Percentiles rank a stretch among this genome's conserved stretches.
Evolutionary conservation across 176 grass and related monocot species (phyloP).

Genomic region (Thinopyrum elongatum): DNA sequence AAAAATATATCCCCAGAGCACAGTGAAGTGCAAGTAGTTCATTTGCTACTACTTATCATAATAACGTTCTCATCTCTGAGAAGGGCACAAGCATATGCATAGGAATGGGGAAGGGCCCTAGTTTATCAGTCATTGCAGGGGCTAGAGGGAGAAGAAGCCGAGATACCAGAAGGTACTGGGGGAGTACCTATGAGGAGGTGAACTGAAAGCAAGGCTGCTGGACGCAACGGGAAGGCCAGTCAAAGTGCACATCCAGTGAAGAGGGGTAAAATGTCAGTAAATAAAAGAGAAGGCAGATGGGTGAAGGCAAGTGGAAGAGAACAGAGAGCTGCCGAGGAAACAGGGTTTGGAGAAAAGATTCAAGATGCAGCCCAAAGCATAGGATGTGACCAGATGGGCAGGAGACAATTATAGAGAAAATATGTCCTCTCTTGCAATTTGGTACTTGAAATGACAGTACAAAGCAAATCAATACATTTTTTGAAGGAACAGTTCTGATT

Average conservation of each 20-base stretch:
- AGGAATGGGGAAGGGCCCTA: too few relatives aligned
- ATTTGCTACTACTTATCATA: too few relatives aligned
- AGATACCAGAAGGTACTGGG: background rate
- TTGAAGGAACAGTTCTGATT: background rate
- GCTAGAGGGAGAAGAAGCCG: too few relatives aligned
- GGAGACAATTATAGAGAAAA: background rate
- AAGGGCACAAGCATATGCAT: too few relatives aligned
- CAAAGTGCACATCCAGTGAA: background rate
- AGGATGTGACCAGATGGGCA: too few relatives aligned
- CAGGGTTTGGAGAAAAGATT: background rate
- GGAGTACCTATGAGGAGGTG: background rate
- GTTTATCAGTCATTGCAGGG: too few relatives aligned
- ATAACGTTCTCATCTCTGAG: too few relatives aligned
- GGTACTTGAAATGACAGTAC: background rate
- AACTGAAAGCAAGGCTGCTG: background rate
- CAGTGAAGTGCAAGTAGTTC: too few relatives aligned
- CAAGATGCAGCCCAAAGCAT: background rate
- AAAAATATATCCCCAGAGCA: too few relatives aligned
- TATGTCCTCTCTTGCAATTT: background rate
- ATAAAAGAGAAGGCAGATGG: background rate
- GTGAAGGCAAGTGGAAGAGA: background rate
- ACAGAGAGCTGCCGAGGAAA: background rate
- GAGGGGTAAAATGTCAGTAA: background rate
- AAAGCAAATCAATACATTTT: background rate
- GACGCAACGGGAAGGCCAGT: background rate